These are phyloP conservation scores for Peronospora destructor DNA, from an alignment of 352 stramenopile genomes.

Conservation along the genomic window DNA sequence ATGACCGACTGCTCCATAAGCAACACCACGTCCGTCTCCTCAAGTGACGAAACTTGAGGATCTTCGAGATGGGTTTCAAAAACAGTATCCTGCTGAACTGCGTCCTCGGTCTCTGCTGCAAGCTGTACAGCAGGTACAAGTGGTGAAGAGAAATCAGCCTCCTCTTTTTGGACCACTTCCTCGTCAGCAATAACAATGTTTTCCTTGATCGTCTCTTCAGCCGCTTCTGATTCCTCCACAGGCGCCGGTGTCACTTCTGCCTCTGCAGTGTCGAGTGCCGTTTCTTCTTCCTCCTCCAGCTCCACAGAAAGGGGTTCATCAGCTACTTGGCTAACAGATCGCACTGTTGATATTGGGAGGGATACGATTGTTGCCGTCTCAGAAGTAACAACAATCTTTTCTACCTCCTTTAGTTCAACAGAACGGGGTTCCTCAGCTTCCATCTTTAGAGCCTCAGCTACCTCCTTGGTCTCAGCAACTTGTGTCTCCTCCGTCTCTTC, in stretches of 20 bases:
- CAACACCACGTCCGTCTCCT: conserved; percentile 1
- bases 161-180: conserved; percentile 4
- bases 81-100: not conserved
- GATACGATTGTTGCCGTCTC: not conserved
- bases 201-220: not conserved
- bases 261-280: conserved; percentile 15
- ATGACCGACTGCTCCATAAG: conserved; percentile 3
- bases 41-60: not conserved
- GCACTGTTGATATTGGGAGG: not conserved
- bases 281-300: not conserved
- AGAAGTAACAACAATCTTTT: conserved; percentile 9
- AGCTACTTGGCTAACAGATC: conserved; percentile 4
- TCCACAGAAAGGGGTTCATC: conserved; percentile 7
- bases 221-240: conserved; percentile 7
- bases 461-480: conserved; percentile 3
- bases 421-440: not conserved
- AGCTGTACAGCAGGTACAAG: not conserved
- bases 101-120: conserved; percentile 2
- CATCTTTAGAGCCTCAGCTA: no score
- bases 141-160: not conserved
- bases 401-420: conserved; percentile 4
- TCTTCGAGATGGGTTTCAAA: not conserved
- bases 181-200: not conserved
- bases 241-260: conserved; percentile 1
- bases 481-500: conserved; percentile 6